phyloP scores from a whole-genome alignment of 768 basidiomycete genomes.

The Mycena belliarum region DNA sequence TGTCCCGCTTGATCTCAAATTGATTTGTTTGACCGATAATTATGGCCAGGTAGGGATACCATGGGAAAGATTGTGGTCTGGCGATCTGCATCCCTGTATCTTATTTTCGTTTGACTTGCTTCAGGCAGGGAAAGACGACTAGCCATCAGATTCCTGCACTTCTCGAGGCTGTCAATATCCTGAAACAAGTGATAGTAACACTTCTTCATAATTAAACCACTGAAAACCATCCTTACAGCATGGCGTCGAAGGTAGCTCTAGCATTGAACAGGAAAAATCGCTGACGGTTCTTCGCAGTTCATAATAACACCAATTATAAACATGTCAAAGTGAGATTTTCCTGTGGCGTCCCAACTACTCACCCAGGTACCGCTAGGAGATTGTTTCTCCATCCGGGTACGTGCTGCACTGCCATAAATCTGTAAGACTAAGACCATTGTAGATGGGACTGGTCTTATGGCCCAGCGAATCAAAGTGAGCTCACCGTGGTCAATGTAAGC shows the following conservation, averaged over 20 bases:
- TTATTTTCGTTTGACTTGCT: background rate
- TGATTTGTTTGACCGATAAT: background rate
- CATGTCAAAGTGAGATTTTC: constrained; percentile 6
- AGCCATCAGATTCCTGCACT: constrained; percentile 19
- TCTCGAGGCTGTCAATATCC: constrained; percentile 16
- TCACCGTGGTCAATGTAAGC: constrained; percentile 20
- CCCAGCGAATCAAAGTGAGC: constrained; percentile 19
- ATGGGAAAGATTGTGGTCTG: constrained; percentile 22
- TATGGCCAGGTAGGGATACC: constrained; percentile 18
- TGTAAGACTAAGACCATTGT: background rate
- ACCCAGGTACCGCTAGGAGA: constrained; percentile 6
- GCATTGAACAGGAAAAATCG: background rate
- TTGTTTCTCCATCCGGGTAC: constrained; percentile 21
- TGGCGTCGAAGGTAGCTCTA: constrained; percentile 16
- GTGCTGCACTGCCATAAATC: background rate
- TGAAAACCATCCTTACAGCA: background rate
- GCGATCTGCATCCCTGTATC: background rate
- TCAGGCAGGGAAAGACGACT: constrained; percentile 17
- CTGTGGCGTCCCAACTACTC: background rate
- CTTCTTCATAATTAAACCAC: no score
- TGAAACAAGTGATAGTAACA: constrained; percentile 7
- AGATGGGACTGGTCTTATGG: constrained; percentile 22
- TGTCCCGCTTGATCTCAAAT: background rate
- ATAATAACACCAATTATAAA: constrained; percentile 23
- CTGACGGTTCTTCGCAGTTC: constrained; percentile 8